Conservation (phyloP, 495 filamentous ascomycete species). For the Neurospora terricola region DNA sequence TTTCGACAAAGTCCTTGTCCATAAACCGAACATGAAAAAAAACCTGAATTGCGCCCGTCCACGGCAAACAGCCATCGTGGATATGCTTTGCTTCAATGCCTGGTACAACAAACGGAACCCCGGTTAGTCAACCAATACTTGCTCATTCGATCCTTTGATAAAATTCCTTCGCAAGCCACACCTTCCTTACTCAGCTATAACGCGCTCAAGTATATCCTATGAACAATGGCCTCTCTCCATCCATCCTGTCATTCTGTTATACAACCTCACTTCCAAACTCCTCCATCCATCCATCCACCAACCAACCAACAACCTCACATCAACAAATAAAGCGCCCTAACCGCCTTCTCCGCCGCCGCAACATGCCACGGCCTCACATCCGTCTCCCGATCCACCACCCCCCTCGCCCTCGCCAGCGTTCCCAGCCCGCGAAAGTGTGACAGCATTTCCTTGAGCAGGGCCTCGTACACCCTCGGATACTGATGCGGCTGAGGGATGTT, state of each 20-base stretch:
- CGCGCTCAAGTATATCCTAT: neutral
- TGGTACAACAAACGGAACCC: neutral
- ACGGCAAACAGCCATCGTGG: neutral
- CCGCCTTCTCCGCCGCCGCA: conserved; percentile 62
- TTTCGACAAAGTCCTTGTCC: neutral
- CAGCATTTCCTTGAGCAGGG: conserved; percentile 59
- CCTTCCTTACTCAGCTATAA: neutral
- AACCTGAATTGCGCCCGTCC: neutral
- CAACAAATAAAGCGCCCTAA: conserved; percentile 44
- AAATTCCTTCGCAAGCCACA: neutral
- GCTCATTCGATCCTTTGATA: neutral
- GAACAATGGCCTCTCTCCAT: neutral
- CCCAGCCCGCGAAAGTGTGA: conserved; percentile 67
- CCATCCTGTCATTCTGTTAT: neutral
- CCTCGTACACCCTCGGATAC: conserved; percentile 42
- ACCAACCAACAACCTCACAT: conserved; percentile 30
- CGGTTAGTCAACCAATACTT: neutral
- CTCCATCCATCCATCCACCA: too few relatives aligned
- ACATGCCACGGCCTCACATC: conserved; percentile 80
- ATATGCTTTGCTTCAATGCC: neutral
- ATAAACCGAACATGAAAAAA: neutral
- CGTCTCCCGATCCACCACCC: conserved; percentile 49
- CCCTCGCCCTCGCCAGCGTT: conserved; percentile 59
- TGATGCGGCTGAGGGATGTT: conserved; percentile 5
- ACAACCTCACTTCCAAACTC: neutral